Conservation (phyloP, 2,329 filamentous ascomycete species). For the Leptosphaerulina australis region DNA sequence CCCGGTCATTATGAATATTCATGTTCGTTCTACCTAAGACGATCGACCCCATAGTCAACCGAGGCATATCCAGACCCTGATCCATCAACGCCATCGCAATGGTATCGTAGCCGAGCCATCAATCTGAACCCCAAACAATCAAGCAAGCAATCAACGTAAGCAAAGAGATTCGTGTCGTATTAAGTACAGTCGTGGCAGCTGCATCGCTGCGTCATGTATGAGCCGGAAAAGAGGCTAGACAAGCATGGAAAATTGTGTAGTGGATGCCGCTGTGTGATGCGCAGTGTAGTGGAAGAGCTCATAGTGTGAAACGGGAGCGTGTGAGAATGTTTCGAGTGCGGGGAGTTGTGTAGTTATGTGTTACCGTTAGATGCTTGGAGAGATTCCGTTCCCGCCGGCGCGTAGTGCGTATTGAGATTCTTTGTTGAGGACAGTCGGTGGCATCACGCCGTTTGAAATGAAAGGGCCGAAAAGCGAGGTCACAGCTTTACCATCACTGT, state of each 20-base stretch:
- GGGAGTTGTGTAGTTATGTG: background rate
- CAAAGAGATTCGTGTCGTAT: constrained; percentile 16
- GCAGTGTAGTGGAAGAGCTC: background rate
- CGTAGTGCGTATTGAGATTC: background rate
- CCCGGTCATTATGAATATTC: background rate
- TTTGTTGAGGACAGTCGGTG: background rate
- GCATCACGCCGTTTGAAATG: background rate
- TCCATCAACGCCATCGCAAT: constrained; percentile 9
- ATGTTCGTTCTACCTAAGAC: background rate
- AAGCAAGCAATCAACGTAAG: background rate
- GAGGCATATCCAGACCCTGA: constrained; percentile 3
- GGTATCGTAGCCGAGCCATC: background rate
- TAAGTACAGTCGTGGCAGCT: constrained; percentile 11
- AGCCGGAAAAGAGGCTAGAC: too few relatives aligned
- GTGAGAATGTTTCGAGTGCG: too few relatives aligned
- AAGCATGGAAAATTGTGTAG: background rate
- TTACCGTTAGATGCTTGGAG: background rate
- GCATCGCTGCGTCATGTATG: background rate
- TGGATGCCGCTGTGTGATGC: background rate
- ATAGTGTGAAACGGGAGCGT: too few relatives aligned
- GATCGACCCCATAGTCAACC: background rate
- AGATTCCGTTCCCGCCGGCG: background rate
- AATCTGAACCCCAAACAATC: background rate
- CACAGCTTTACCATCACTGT: too few relatives aligned
- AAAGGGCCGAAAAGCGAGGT: too few relatives aligned